Evolutionary conservation across 306 rosid species (phyloP).

Genomic region (Purshia tridentata): DNA sequence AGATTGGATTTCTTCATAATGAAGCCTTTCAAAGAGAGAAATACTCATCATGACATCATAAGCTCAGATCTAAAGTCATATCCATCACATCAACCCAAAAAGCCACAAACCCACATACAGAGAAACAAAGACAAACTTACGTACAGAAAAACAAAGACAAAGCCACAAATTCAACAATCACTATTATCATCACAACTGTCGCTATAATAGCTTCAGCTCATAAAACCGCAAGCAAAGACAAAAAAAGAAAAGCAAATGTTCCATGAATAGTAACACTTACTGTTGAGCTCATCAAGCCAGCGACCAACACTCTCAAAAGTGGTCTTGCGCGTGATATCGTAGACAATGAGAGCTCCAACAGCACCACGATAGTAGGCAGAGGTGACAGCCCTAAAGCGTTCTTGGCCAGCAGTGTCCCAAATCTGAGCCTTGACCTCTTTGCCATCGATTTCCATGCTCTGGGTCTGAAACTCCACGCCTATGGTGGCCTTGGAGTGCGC

Average conservation of each 20-base stretch:
- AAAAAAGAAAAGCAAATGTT: not conserved
- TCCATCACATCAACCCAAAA: not conserved
- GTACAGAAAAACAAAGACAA: not conserved
- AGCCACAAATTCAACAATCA: slow-evolving; percentile 2
- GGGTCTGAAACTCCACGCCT: slow-evolving; percentile 93
- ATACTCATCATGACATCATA: slow-evolving; percentile 1
- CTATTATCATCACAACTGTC: not conserved
- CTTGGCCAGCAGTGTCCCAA: slow-evolving; percentile 99
- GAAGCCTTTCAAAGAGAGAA: slow-evolving; percentile 6
- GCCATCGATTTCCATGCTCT: slow-evolving; percentile 72
- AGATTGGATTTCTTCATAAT: slow-evolving; percentile 12
- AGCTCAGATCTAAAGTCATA: slow-evolving; percentile 25
- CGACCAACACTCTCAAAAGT: slow-evolving; percentile 84
- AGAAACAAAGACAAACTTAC: not conserved
- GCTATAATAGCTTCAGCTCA: not conserved
- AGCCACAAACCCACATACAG: not conserved
- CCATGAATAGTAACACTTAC: slow-evolving; percentile 30
- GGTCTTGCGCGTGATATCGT: slow-evolving; percentile 78
- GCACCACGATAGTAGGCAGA: slow-evolving; percentile 95
- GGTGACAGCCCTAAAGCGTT: slow-evolving; percentile 90
- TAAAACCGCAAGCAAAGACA: not conserved
- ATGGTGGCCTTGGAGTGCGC: slow-evolving; percentile 91
- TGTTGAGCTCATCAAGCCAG: slow-evolving; percentile 95
- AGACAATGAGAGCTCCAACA: slow-evolving; percentile 84
- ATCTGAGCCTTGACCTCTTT: slow-evolving; percentile 95